A percentile compares a stretch with the other conserved stretches of the same genome.
These are phyloP conservation scores for Mortierella sp. DNA, from an alignment of 371 early-diverging fungal genomes.

Conservation along the genomic window DNA sequence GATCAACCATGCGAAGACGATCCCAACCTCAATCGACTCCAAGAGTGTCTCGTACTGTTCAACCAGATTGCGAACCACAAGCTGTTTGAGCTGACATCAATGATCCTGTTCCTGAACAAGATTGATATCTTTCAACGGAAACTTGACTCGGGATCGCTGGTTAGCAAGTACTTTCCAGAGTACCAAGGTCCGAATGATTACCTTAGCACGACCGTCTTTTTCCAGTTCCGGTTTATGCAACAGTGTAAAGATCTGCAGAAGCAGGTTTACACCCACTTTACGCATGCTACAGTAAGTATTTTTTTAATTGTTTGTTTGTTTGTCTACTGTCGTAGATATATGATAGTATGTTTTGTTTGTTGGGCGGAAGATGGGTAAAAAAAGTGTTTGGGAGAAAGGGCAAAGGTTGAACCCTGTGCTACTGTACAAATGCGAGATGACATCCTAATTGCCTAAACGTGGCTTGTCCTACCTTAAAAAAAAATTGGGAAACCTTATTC, in stretches of 20 bases:
- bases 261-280: slow-evolving; percentile 69
- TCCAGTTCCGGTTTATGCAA: slow-evolving; percentile 64
- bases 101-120: slow-evolving; percentile 79
- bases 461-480: slow-evolving; percentile 1
- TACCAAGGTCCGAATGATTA: slow-evolving; percentile 63
- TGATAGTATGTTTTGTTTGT: neutral
- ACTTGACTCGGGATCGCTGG: slow-evolving; percentile 31
- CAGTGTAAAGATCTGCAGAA: slow-evolving; percentile 65
- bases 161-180: slow-evolving; percentile 34
- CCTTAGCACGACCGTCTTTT: slow-evolving; percentile 64
- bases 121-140: slow-evolving; percentile 71
- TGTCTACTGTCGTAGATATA: too few species aligned
- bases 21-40: slow-evolving; percentile 59
- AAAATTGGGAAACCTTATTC: neutral
- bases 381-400: too few species aligned
- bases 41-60: slow-evolving; percentile 67
- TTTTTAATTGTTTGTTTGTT: neutral
- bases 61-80: slow-evolving; percentile 67
- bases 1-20: slow-evolving; percentile 72
- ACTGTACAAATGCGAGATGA: neutral
- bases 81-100: slow-evolving; percentile 61
- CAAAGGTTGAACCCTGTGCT: neutral
- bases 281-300: slow-evolving; percentile 60
- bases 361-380: too few species aligned
- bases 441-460: neutral